Conservation (phyloP, 768 basidiomycete genomes). For the Vararia minispora region DNA sequence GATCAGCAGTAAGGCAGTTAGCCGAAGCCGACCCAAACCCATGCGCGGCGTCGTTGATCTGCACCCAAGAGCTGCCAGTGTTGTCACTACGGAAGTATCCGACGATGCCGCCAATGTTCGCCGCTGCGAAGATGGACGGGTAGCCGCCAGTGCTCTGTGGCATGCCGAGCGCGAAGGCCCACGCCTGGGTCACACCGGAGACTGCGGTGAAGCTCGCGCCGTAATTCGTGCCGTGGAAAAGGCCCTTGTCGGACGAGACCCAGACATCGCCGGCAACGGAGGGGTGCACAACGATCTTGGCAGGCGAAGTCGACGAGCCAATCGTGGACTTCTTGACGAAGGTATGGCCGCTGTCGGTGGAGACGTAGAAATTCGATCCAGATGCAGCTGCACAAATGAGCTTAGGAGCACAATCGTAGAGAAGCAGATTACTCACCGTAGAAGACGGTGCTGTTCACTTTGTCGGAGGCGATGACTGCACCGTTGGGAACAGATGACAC, state of each 20-base stretch:
- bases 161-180: constrained; percentile 49
- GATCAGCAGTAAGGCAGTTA: constrained; percentile 40
- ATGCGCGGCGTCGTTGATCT: constrained; percentile 46
- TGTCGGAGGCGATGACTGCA: constrained; percentile 53
- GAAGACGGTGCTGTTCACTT: constrained; percentile 42
- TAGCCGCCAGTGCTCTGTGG: constrained; percentile 34
- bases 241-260: constrained; percentile 47
- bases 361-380: constrained; percentile 46
- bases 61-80: constrained; percentile 42
- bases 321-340: constrained; percentile 34
- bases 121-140: constrained; percentile 45
- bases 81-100: constrained; percentile 51
- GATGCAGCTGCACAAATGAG: too few relatives aligned
- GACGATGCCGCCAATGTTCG: constrained; percentile 34
- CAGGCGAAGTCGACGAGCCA: constrained; percentile 35
- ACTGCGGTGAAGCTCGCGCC: constrained; percentile 39
- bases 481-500: constrained; percentile 41
- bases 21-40: constrained; percentile 42
- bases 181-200: constrained; percentile 36
- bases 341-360: constrained; percentile 42
- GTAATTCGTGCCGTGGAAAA: constrained; percentile 46
- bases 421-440: too few relatives aligned
- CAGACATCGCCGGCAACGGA: constrained; percentile 48
- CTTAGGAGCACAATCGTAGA: too few relatives aligned
- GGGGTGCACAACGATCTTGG: constrained; percentile 44